Evolutionary conservation across 2,329 filamentous ascomycete species (phyloP).

Genomic region (Cladosporium austrohemisphaericum): DNA sequence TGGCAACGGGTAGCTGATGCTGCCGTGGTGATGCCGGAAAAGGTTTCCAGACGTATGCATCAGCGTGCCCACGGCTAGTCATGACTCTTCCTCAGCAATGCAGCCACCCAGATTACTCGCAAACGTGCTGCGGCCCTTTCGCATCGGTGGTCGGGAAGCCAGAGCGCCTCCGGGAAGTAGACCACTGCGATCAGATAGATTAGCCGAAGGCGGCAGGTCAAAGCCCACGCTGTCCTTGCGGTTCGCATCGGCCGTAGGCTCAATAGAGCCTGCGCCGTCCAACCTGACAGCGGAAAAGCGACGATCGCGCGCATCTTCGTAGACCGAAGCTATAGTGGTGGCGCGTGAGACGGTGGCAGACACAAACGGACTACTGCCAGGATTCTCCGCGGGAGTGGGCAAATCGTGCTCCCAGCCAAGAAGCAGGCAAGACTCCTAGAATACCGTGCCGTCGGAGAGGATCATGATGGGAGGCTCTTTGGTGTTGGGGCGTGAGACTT

Average conservation of each 20-base stretch:
- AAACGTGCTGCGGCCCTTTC: conserved; percentile 3
- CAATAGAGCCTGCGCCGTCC: not conserved
- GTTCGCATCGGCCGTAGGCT: not conserved
- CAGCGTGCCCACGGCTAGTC: too few relatives aligned
- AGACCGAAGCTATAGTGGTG: not conserved
- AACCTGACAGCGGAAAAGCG: not conserved
- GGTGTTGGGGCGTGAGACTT: conserved; percentile 91
- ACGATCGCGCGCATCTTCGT: not conserved
- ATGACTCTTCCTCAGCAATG: conserved; percentile 9
- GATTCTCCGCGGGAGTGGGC: conserved; percentile 6
- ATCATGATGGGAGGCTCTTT: conserved; percentile 97
- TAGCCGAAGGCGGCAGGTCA: not conserved
- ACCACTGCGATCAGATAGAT: not conserved
- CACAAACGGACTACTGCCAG: not conserved
- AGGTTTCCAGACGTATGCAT: too few relatives aligned
- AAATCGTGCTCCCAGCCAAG: conserved; percentile 26
- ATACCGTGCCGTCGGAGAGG: conserved; percentile 92
- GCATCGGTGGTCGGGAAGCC: not conserved
- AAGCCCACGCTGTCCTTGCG: not conserved
- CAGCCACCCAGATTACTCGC: not conserved
- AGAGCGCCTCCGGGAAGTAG: not conserved
- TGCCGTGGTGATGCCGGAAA: too few relatives aligned
- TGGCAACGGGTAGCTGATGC: too few relatives aligned
- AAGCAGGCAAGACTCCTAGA: conserved; percentile 51
- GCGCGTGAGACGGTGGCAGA: not conserved